Evolutionary conservation across 2,329 filamentous ascomycete species (phyloP).

Genomic region (Tolypocladium pustulatum): DNA sequence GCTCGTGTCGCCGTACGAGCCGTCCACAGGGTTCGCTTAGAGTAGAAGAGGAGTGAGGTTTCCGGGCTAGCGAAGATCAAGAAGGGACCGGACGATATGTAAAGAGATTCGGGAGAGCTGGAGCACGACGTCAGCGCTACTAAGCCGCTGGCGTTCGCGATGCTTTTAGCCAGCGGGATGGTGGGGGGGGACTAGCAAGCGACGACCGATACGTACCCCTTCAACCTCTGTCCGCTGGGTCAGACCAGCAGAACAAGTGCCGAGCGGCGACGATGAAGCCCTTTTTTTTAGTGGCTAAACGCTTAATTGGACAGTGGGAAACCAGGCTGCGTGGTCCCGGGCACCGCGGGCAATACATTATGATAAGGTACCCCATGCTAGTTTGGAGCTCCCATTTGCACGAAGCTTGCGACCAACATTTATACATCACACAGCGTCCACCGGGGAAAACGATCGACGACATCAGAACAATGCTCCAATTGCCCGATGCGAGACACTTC

Average conservation of each 20-base stretch:
- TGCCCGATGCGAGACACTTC: background rate
- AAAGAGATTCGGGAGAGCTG: background rate
- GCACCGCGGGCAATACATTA: no score
- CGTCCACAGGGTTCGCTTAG: background rate
- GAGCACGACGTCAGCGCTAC: background rate
- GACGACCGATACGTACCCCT: background rate
- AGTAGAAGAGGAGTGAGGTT: no score
- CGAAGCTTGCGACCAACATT: no score
- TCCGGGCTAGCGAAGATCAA: background rate
- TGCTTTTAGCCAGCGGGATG: background rate
- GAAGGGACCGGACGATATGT: background rate
- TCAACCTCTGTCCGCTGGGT: background rate
- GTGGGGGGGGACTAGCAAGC: background rate
- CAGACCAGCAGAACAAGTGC: background rate
- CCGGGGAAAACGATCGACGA: background rate
- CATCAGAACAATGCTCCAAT: background rate
- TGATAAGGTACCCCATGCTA: no score
- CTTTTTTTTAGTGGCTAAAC: background rate
- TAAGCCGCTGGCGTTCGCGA: background rate
- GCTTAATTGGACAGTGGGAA: background rate
- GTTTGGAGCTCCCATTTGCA: no score
- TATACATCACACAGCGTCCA: background rate
- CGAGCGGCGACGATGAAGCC: background rate
- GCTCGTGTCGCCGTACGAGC: background rate
- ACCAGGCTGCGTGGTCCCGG: background rate